Evolutionary conservation across 495 filamentous ascomycete species (phyloP), one percentile per base, ranked within the genome.

Genomic region (Astrocystis sublimbata): DNA sequence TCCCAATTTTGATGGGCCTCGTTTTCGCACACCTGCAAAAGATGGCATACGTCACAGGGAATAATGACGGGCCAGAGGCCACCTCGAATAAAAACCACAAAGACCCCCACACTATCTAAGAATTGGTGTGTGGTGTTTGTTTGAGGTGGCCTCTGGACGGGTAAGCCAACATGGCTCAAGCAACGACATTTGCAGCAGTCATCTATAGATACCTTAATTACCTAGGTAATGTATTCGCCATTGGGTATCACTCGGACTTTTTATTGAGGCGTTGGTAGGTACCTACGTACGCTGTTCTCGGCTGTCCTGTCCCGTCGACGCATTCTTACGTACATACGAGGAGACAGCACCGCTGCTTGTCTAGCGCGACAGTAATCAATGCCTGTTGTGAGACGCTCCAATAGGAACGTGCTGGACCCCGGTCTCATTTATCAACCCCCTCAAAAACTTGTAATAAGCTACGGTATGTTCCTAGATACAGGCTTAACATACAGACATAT

Each of bases 321-420:
- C 52, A 61, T 63, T 51, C 68, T 67, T 62, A n/a, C n/a, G n/a
- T n/a, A n/a, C n/a, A n/a, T n/a, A n/a, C n/a, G n/a, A n/a, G n/a
- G n/a, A n/a, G n/a, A n/a, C n/a, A n/a, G n/a, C 65, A 61, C 68
- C 46, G 58, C 68, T 59, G 62, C 74, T 67, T 73, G 73, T 71
- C 62, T 76, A 77, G 76, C 76, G 75, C 64, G 71, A 63, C 61
- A 61, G 63, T 62, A 67, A 61, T 73, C 73, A 76, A 75, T 76
- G 63, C 68, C 60, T 55, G 50, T 43, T 55, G 54, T 33, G 36
- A 31, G 28, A 54, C 28, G 46, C 12, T 35, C 72, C 72, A 76
- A 73, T 73, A 63, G 64, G 49, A 35, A 42, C 55, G 35, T 41
- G 42, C 40, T 55, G 49, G 61, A 58, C 58, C 66, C 60, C 47